Evolutionary conservation across 179 eudicot species (phyloP).

Genomic region (Pouteria campechiana): DNA sequence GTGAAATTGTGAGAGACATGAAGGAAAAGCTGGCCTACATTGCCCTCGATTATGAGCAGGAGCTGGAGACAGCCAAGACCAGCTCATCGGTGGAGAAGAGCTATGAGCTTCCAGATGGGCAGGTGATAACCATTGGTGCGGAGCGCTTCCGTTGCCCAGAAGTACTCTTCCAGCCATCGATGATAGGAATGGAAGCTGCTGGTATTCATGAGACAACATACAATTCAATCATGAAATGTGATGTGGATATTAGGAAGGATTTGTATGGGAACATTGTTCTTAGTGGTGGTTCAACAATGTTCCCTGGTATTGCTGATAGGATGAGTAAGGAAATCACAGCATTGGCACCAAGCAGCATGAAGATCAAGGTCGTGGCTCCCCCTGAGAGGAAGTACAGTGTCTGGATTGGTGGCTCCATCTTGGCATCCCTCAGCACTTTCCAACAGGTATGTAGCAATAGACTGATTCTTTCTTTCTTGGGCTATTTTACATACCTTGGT

Average conservation of each 20-base stretch:
- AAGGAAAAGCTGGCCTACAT: slow-evolving; percentile 20
- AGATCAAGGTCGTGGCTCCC: slow-evolving; percentile 19
- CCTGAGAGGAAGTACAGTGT: slow-evolving; percentile 22
- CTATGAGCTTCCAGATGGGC: slow-evolving; percentile 26
- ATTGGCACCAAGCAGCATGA: slow-evolving; percentile 20
- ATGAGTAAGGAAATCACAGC: slow-evolving; percentile 19
- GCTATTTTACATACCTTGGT: too few species aligned
- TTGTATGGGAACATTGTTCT: slow-evolving; percentile 16
- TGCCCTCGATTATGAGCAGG: slow-evolving; percentile 33
- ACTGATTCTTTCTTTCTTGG: neutral
- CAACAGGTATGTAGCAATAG: slow-evolving; percentile 12
- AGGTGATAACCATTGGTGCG: slow-evolving; percentile 18
- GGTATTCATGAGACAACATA: slow-evolving; percentile 16
- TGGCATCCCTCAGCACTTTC: slow-evolving; percentile 20
- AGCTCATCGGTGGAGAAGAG: slow-evolving; percentile 29
- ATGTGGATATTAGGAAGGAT: slow-evolving; percentile 18
- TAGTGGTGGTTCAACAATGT: slow-evolving; percentile 19
- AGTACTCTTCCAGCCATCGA: slow-evolving; percentile 21
- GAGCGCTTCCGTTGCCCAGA: slow-evolving; percentile 18
- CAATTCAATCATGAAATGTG: slow-evolving; percentile 20
- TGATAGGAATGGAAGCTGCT: slow-evolving; percentile 20
- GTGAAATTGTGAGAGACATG: slow-evolving; percentile 20
- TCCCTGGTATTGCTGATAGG: slow-evolving; percentile 22
- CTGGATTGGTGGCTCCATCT: slow-evolving; percentile 19
- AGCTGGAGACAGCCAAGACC: slow-evolving; percentile 24